These are phyloP conservation scores for Ganoderma leucocontextum DNA, from an alignment of 1,284 basidiomycete genomes.

Conservation along the genomic window DNA sequence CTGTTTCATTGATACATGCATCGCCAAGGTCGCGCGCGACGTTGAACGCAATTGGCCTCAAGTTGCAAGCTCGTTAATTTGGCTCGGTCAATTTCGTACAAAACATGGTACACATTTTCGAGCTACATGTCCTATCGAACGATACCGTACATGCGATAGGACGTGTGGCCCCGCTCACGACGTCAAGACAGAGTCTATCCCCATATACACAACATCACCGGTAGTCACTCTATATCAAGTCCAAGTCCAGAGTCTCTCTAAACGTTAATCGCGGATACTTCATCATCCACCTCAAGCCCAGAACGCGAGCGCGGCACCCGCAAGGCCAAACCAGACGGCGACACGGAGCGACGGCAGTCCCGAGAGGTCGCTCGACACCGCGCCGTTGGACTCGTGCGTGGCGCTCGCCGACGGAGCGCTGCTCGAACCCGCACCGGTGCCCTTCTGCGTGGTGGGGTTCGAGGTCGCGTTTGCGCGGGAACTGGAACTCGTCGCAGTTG, in stretches of 20 bases:
- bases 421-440: not conserved
- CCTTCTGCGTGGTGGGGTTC: not conserved
- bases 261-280: not conserved
- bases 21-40: no score
- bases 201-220: not conserved
- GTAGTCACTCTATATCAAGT: no score
- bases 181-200: not conserved
- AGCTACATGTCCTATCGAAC: not conserved
- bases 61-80: no score
- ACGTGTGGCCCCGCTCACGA: not conserved
- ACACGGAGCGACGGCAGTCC: not conserved
- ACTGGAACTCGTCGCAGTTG: no score
- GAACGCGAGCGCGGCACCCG: not conserved
- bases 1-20: no score
- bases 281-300: not conserved
- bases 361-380: not conserved
- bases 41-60: no score
- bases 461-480: not conserved
- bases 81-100: no score
- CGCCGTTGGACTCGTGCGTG: not conserved
- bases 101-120: not conserved
- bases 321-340: not conserved
- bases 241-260: no score
- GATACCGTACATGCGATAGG: not conserved
- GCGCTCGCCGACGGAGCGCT: not conserved